These are phyloP conservation scores for Lichenothelia convexa DNA, from an alignment of 495 filamentous ascomycete species.

Conservation along the genomic window DNA sequence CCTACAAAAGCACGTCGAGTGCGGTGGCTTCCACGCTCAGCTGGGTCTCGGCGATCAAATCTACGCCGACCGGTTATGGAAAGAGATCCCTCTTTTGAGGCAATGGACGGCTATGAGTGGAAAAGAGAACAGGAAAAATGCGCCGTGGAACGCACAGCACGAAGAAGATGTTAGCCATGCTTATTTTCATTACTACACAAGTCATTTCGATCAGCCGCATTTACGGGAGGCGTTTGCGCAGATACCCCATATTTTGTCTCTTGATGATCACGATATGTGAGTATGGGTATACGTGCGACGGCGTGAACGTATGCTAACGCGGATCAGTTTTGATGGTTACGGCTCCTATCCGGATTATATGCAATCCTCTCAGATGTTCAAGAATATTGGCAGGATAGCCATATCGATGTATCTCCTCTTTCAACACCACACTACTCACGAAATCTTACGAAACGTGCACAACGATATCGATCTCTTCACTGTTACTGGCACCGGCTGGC, in stretches of 20 bases:
- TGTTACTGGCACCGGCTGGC: constrained; percentile 91
- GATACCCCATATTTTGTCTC: constrained; percentile 80
- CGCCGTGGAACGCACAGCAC: constrained; percentile 77
- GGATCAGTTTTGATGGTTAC: constrained; percentile 78
- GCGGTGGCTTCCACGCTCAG: constrained; percentile 86
- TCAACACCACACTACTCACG: constrained; percentile 91
- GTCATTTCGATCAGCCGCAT: constrained; percentile 90
- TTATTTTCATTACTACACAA: constrained; percentile 97
- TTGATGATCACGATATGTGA: constrained; percentile 98
- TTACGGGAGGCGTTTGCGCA: constrained; percentile 90
- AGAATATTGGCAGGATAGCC: constrained; percentile 92
- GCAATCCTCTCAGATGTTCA: constrained; percentile 94
- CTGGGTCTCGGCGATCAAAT: constrained; percentile 87
- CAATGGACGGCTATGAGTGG: constrained; percentile 87
- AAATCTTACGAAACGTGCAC: constrained; percentile 71
- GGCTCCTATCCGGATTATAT: constrained; percentile 96
- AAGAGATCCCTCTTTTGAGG: constrained; percentile 75
- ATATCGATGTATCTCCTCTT: constrained; percentile 99
- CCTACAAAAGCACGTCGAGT: constrained; percentile 90
- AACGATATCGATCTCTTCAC: constrained; percentile 89
- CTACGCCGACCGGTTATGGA: constrained; percentile 92
- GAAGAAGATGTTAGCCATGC: constrained; percentile 90
- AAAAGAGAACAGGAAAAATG: constrained; percentile 78
- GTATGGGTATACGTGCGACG: constrained; percentile 17
- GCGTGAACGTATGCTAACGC: not conserved